Base-by-base conservation (phyloP, 139 green algal genomes). In the Micromonas pusilla region DNA sequence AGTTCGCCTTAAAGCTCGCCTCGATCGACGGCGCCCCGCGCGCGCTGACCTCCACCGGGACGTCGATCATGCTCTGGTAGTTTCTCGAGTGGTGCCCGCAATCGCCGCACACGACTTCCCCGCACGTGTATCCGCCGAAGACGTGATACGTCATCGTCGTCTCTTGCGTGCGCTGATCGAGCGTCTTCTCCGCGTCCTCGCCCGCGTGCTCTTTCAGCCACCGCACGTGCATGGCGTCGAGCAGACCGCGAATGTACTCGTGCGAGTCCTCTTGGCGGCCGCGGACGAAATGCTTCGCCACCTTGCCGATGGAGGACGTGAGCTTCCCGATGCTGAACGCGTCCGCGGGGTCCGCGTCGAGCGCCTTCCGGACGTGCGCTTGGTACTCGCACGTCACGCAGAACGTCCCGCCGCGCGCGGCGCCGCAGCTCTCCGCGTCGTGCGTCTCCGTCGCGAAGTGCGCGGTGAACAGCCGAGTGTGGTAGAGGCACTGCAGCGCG, bases 61-160 rank as follows among this genome's bases (percentile, higher is more conserved):
- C 72, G 85, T 97, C 90, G 72, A 98, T 81, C 73, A 95, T 94
- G 30, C 86, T 85, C 32, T 98, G 92, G 57, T 88, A 91, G 1
- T 83, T 93, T 82, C 85, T 89, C 57, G 77, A 90, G 73, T 90
- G 83, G 66, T 92, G 92, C 3, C 87, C 82, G 70, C 93, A 96
- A 45, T 88, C 83, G 6, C 88, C 79, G 80, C 93, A 97, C 74
- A 90, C 86, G 26, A 97, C 89, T 90, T 96, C 84, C 9, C 31
- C 57, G 16, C 26, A 83, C 80, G 88, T 72, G 76, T 90, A 91
- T 5, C 89, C 87, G 0, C 80, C 85, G 76, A 90, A 90, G 34
- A 82, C 75, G 77, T 92, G 89, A 70, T 88, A 79, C 34, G 91
- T 77, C 23, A 92, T 52, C 9, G 84, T 90, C 1, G 84, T 93